phyloP scores from a whole-genome alignment of 1,284 basidiomycete genomes.

The Ustilago shanxiensis region DNA sequence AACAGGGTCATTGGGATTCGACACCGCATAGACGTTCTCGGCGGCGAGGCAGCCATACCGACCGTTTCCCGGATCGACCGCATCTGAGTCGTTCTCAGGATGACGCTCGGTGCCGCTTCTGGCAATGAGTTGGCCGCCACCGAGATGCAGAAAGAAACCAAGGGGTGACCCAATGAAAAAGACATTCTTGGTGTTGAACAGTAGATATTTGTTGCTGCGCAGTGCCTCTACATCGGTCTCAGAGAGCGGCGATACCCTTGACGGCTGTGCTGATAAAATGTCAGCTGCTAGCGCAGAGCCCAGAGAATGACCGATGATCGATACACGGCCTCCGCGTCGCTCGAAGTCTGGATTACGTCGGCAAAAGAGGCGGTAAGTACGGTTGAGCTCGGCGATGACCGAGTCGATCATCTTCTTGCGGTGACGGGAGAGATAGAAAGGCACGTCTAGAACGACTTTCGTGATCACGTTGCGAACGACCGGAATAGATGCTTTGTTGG shows the following conservation, averaged over 20 bases:
- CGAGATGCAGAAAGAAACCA: constrained; percentile 74
- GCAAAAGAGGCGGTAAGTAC: constrained; percentile 74
- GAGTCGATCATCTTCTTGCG: constrained; percentile 72
- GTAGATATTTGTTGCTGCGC: constrained; percentile 40
- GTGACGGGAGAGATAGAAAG: constrained; percentile 72
- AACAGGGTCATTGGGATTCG: constrained; percentile 71
- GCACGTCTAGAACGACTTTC: constrained; percentile 73
- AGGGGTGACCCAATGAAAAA: constrained; percentile 75
- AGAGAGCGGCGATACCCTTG: constrained; percentile 68
- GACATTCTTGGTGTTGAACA: constrained; percentile 72
- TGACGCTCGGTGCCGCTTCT: constrained; percentile 72
- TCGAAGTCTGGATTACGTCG: constrained; percentile 73
- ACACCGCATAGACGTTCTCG: constrained; percentile 73
- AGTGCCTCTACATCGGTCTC: constrained; percentile 23
- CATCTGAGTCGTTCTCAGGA: constrained; percentile 67
- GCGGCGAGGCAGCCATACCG: constrained; percentile 74
- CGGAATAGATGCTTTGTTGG: constrained; percentile 55
- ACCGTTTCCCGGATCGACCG: constrained; percentile 71
- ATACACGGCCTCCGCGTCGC: constrained; percentile 72
- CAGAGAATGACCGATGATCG: constrained; percentile 72
- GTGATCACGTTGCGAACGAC: constrained; percentile 57
- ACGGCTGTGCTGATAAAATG: constrained; percentile 75
- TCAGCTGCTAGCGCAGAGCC: constrained; percentile 74
- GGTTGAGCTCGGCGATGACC: constrained; percentile 65
- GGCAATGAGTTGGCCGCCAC: constrained; percentile 74